Conservation (phyloP, 495 filamentous ascomycete genomes). For the Pseudevernia furfuracea region DNA sequence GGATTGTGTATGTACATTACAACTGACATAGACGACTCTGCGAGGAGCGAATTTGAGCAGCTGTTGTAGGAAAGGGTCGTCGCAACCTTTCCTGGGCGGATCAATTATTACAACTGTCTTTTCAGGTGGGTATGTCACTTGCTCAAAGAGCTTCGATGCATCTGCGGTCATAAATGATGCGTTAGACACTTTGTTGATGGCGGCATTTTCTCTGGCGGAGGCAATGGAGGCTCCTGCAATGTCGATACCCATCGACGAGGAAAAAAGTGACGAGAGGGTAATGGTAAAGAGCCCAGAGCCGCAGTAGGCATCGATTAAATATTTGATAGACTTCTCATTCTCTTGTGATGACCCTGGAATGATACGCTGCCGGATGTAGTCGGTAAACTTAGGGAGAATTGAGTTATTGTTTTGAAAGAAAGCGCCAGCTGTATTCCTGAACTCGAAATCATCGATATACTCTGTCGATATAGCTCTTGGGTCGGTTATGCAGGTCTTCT, state of each 20-base stretch:
- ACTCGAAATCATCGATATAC: constrained; percentile 76
- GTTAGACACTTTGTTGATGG: constrained; percentile 60
- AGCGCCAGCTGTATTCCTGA: constrained; percentile 80
- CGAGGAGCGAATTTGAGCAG: constrained; percentile 65
- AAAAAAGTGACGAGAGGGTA: constrained; percentile 77
- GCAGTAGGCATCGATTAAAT: constrained; percentile 94
- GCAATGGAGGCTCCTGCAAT: constrained; percentile 63
- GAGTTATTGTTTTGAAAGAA: constrained; percentile 99
- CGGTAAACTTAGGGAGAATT: constrained; percentile 83
- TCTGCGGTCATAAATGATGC: constrained; percentile 80
- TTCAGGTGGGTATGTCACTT: constrained; percentile 58
- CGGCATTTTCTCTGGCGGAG: constrained; percentile 70
- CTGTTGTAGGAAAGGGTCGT: constrained; percentile 73
- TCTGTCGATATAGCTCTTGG: constrained; percentile 72
- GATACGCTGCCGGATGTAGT: constrained; percentile 79
- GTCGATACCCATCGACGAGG: constrained; percentile 60
- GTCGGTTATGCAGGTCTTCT: constrained; percentile 81
- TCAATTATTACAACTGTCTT: constrained; percentile 89
- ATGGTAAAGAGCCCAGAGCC: constrained; percentile 96
- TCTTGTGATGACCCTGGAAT: constrained; percentile 34
- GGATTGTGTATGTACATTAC: constrained; percentile 96
- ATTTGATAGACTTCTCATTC: constrained; percentile 50
- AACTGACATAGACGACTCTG: constrained; percentile 86
- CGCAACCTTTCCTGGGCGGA: constrained; percentile 91
- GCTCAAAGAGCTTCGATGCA: constrained; percentile 70